phyloP scores from a whole-genome alignment of 2,329 filamentous ascomycete species.

The Sporothrix brunneoviolacea region DNA sequence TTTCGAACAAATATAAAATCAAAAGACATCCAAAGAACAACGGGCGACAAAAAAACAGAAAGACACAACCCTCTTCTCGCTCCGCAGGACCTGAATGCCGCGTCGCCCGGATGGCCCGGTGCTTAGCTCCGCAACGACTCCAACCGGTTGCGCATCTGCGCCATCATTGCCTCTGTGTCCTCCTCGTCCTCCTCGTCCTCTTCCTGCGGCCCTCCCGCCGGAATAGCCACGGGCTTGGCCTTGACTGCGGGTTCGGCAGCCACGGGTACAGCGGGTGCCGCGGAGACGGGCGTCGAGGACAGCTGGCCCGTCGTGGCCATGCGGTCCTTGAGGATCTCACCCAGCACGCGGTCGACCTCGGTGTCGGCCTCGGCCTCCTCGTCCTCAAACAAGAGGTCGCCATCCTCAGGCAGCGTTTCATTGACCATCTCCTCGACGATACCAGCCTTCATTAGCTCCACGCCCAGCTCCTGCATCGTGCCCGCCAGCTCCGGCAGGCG shows the following conservation, averaged over 20 bases:
- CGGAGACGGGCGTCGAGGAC: conserved; percentile 47
- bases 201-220: conserved; percentile 41
- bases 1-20: no score
- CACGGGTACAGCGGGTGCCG: conserved; percentile 43
- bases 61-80: no score
- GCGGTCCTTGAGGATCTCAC: conserved; percentile 81
- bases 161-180: conserved; percentile 82
- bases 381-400: conserved; percentile 59
- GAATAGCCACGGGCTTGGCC: conserved; percentile 44
- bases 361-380: conserved; percentile 66
- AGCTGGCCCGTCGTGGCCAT: conserved; percentile 57
- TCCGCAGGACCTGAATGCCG: no score
- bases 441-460: conserved; percentile 87
- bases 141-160: conserved; percentile 86
- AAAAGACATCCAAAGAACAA: no score
- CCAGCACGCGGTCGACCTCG: conserved; percentile 89
- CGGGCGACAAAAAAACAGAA: no score
- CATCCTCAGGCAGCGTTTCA: conserved; percentile 72
- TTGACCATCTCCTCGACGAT: conserved; percentile 98
- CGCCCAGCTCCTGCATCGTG: conserved; percentile 82
- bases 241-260: conserved; percentile 29
- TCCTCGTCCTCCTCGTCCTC: conserved; percentile 69
- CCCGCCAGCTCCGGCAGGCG: conserved; percentile 76
- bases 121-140: conserved; percentile 85
- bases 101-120: no score